phyloP scores from a whole-genome alignment of 2,329 filamentous ascomycete species.

The Zymoseptoria brevis region DNA sequence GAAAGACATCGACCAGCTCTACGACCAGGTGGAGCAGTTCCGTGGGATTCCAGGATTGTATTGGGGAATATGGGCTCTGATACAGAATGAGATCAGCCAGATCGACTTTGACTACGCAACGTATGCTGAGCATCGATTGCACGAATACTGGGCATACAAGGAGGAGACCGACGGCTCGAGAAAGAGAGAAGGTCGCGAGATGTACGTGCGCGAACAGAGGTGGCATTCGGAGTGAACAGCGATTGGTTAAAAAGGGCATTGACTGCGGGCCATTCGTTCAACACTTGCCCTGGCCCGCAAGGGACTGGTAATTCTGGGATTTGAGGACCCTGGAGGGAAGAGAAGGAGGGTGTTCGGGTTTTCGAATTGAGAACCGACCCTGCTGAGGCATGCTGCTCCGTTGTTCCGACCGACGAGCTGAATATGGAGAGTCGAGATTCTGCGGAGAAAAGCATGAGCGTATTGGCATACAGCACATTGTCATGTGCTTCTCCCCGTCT shows the following conservation, averaged over 20 bases:
- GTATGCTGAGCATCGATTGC: constrained; percentile 78
- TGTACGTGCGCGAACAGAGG: constrained; percentile 66
- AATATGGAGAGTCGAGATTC: neutral
- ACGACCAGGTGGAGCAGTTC: constrained; percentile 76
- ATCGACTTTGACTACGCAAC: constrained; percentile 95
- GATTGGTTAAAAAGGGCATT: neutral
- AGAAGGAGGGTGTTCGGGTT: neutral
- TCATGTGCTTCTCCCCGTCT: neutral
- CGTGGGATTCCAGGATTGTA: constrained; percentile 84
- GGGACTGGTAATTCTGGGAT: neutral
- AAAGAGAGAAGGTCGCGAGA: constrained; percentile 45
- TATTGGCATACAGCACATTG: neutral
- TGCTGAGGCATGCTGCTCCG: neutral
- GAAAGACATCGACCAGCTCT: constrained; percentile 60
- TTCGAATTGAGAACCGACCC: neutral
- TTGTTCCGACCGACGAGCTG: neutral
- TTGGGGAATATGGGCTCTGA: constrained; percentile 90
- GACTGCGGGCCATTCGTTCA: constrained; percentile 8
- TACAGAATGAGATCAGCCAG: constrained; percentile 86
- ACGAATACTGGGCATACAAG: constrained; percentile 92
- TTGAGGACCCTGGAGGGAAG: neutral
- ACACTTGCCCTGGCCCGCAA: constrained; percentile 4
- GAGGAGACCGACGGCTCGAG: constrained; percentile 61
- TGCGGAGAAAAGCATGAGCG: neutral
- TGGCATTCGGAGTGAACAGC: constrained; percentile 46